These are phyloP conservation scores for Aspergillus phoenicis DNA, from an alignment of 2,329 filamentous ascomycete genomes.

Conservation along the genomic window DNA sequence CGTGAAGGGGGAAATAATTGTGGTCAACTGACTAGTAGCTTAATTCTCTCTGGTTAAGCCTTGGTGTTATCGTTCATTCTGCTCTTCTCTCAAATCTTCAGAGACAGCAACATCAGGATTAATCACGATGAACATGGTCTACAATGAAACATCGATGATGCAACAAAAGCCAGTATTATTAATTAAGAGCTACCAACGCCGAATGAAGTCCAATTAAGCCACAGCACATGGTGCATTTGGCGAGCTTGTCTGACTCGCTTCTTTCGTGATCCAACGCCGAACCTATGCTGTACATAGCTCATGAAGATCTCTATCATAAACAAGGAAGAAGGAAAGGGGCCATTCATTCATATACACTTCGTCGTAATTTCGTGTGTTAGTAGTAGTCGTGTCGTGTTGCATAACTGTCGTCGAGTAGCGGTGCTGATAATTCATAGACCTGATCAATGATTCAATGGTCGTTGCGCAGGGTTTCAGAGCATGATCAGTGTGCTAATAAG, in stretches of 20 bases:
- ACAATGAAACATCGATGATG: background rate
- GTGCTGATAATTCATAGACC: background rate
- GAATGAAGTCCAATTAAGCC: background rate
- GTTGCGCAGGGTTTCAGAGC: slow-evolving; percentile 16
- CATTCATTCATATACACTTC: slow-evolving; percentile 14
- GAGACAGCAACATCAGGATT: too few species aligned
- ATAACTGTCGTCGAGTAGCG: slow-evolving; percentile 8
- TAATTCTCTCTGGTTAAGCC: too few species aligned
- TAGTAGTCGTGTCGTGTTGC: slow-evolving; percentile 11
- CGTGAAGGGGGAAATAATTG: too few species aligned
- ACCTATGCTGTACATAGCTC: slow-evolving; percentile 4
- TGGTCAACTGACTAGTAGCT: too few species aligned
- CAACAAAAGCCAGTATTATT: background rate
- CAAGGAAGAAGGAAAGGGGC: slow-evolving; percentile 3
- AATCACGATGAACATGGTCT: background rate
- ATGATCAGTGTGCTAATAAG: slow-evolving; percentile 23
- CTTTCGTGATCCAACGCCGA: background rate
- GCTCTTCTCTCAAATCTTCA: too few species aligned
- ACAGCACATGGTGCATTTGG: background rate
- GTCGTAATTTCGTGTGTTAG: slow-evolving; percentile 11
- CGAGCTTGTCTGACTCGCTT: background rate
- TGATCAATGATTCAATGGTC: background rate
- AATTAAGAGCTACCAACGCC: background rate
- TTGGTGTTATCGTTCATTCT: too few species aligned
- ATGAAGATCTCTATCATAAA: slow-evolving; percentile 4